These are phyloP conservation scores for Verticillium nonalfalfae DNA, from an alignment of 2,329 filamentous ascomycete genomes.

Conservation along the genomic window DNA sequence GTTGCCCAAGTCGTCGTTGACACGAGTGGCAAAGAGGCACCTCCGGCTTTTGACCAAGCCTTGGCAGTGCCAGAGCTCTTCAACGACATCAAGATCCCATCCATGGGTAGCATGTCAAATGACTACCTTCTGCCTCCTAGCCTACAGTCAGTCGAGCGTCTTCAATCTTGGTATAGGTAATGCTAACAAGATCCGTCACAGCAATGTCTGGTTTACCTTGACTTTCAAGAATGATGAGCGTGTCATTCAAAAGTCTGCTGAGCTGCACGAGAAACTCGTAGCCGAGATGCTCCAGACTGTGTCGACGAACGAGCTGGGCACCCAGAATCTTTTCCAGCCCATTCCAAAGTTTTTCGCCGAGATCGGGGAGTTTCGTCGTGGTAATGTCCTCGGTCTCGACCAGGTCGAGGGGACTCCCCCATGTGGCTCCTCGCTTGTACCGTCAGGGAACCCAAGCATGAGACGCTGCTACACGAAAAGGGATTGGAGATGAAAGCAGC, in stretches of 20 bases:
- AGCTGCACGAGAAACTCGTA: slow-evolving; percentile 8
- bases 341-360: slow-evolving; percentile 9
- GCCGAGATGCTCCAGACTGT: not conserved
- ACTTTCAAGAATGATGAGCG: slow-evolving; percentile 12
- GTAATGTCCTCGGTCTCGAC: slow-evolving; percentile 9
- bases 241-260: slow-evolving; percentile 6
- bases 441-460: not conserved
- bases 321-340: slow-evolving; percentile 7
- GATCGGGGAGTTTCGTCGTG: slow-evolving; percentile 1
- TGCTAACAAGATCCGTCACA: not conserved
- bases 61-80: slow-evolving; percentile 1
- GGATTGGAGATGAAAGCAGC: not conserved
- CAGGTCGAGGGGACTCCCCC: slow-evolving; percentile 4
- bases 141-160: slow-evolving; percentile 1
- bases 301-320: slow-evolving; percentile 6
- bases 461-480: not conserved
- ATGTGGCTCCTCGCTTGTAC: slow-evolving; percentile 1
- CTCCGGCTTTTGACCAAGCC: slow-evolving; percentile 1
- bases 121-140: slow-evolving; percentile 5
- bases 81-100: slow-evolving; percentile 3
- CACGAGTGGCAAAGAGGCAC: not conserved
- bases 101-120: slow-evolving; percentile 5
- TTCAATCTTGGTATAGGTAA: not conserved
- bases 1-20: slow-evolving; percentile 12
- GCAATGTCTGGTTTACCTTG: slow-evolving; percentile 1